Percentiles rank a stretch among this genome's conserved stretches.
phyloP scores from a whole-genome alignment of 306 rosid genomes.

The Vigna radiata region DNA sequence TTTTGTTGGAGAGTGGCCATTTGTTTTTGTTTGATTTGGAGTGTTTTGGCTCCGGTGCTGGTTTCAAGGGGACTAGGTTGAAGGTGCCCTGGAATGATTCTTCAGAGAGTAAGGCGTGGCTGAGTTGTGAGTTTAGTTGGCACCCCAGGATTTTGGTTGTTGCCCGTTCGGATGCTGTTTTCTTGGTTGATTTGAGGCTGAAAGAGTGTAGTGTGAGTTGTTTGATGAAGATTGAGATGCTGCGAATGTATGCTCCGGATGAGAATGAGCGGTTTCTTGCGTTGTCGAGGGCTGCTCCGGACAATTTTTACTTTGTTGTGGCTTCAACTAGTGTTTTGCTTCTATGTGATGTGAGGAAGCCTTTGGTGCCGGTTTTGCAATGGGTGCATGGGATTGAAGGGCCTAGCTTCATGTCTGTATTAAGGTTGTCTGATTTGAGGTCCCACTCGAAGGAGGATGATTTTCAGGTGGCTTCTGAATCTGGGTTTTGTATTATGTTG shows the following conservation, averaged over 20 bases:
- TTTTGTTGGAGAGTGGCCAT: constrained; percentile 63
- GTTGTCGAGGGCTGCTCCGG: constrained; percentile 58
- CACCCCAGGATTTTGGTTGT: constrained; percentile 66
- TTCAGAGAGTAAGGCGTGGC: constrained; percentile 50
- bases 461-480: constrained; percentile 63
- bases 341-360: constrained; percentile 74
- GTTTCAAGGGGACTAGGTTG: constrained; percentile 61
- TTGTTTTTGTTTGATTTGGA: constrained; percentile 73
- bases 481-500: constrained; percentile 70
- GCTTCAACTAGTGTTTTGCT: constrained; percentile 62
- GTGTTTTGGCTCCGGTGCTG: constrained; percentile 12
- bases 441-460: constrained; percentile 51
- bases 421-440: constrained; percentile 68
- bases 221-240: constrained; percentile 58
- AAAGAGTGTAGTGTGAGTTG: constrained; percentile 53
- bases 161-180: constrained; percentile 65
- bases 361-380: constrained; percentile 61
- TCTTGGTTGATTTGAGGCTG: constrained; percentile 66
- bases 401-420: constrained; percentile 53
- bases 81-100: constrained; percentile 56
- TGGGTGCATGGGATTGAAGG: constrained; percentile 69
- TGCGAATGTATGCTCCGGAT: constrained; percentile 51
- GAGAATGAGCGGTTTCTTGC: constrained; percentile 61
- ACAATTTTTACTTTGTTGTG: constrained; percentile 57
- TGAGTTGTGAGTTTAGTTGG: constrained; percentile 82